Percentiles rank a stretch among this genome's conserved stretches.
Conservation (phyloP, 306 rosid genomes). For the Sesbania bispinosa region DNA sequence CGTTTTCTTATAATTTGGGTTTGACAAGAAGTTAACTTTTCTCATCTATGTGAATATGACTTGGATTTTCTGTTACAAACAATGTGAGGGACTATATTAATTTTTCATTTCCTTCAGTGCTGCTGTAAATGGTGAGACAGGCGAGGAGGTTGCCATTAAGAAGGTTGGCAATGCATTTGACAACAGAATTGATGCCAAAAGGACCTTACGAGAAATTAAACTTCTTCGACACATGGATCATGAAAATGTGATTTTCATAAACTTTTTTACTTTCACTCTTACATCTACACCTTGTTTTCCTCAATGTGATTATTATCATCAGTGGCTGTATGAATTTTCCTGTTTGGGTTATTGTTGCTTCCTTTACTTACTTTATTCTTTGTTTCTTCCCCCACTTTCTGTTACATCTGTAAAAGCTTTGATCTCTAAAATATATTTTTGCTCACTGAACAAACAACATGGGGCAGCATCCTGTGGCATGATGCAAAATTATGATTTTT, state of each 20-base stretch:
- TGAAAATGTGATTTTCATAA: slow-evolving; percentile 63
- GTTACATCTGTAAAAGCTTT: background rate
- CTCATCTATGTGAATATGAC: slow-evolving; percentile 20
- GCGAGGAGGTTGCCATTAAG: slow-evolving; percentile 94
- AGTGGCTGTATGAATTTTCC: background rate
- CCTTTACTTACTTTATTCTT: background rate
- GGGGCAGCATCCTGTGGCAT: background rate
- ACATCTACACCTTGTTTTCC: background rate
- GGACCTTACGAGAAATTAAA: slow-evolving; percentile 88
- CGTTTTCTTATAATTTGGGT: background rate
- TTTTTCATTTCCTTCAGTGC: slow-evolving; percentile 61
- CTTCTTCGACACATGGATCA: slow-evolving; percentile 95
- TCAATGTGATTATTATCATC: background rate
- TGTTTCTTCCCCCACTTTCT: background rate
- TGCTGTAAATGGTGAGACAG: slow-evolving; percentile 79
- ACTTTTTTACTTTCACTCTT: slow-evolving; percentile 1
- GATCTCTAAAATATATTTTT: background rate
- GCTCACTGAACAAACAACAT: background rate
- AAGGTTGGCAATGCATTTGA: slow-evolving; percentile 97
- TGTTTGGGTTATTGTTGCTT: background rate
- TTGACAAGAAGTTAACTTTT: slow-evolving; percentile 18
- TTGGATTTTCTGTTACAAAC: slow-evolving; percentile 28
- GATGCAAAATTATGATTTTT: background rate
- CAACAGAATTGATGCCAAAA: too few species aligned
- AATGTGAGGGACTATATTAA: slow-evolving; percentile 23